phyloP scores from a whole-genome alignment of 768 basidiomycete species.

The Mycena olivaceomarginata region DNA sequence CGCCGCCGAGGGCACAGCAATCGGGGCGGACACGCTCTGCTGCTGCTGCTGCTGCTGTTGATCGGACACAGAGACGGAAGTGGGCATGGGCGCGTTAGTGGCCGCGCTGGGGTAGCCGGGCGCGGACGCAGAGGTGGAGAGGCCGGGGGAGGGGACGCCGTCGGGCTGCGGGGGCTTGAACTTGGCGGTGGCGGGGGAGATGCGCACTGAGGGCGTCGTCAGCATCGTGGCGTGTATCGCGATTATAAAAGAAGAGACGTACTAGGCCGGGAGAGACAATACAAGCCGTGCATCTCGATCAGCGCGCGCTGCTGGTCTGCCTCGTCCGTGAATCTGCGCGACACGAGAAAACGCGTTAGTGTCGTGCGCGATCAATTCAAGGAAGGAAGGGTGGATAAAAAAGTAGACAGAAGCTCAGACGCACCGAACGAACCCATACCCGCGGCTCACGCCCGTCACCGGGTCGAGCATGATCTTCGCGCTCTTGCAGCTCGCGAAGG shows the following conservation, averaged over 20 bases:
- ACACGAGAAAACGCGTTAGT: background rate
- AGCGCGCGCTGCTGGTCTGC: slow-evolving; percentile 92
- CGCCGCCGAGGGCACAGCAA: slow-evolving; percentile 72
- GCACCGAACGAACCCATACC: slow-evolving; percentile 94
- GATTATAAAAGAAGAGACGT: slow-evolving; percentile 53
- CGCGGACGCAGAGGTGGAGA: slow-evolving; percentile 44
- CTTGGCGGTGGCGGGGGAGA: slow-evolving; percentile 92
- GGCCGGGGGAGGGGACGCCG: slow-evolving; percentile 38
- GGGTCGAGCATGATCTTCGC: slow-evolving; percentile 97
- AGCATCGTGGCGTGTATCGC: slow-evolving; percentile 45
- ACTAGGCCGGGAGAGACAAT: slow-evolving; percentile 94
- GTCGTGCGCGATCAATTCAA: background rate
- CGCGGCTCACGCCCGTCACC: slow-evolving; percentile 91
- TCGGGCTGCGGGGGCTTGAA: slow-evolving; percentile 76
- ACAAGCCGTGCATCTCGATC: slow-evolving; percentile 94
- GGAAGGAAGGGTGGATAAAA: too few relatives aligned
- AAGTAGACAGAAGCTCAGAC: slow-evolving; percentile 45
- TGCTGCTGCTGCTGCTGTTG: slow-evolving; percentile 52
- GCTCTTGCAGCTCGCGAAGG: slow-evolving; percentile 94
- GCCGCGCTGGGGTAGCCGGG: background rate
- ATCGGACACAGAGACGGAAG: slow-evolving; percentile 9
- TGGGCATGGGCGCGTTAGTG: background rate
- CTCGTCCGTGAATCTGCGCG: slow-evolving; percentile 93
- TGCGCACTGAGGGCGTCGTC: slow-evolving; percentile 78
- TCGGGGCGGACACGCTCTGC: slow-evolving; percentile 81